These are phyloP conservation scores for Hypoxylon lienhwacheense DNA, from an alignment of 495 filamentous ascomycete genomes.

Conservation along the genomic window DNA sequence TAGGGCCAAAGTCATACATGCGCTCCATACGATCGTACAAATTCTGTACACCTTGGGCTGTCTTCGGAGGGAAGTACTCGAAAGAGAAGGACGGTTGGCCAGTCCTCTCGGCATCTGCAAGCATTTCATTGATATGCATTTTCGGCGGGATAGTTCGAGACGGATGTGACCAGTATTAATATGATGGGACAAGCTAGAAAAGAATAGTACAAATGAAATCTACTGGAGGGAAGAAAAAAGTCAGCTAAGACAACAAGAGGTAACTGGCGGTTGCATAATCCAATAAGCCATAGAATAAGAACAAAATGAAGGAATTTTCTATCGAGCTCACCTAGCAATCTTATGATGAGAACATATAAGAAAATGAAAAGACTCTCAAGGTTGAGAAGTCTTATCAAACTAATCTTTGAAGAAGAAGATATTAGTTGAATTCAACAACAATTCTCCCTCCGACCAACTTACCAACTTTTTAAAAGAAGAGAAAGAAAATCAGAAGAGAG, in stretches of 20 bases:
- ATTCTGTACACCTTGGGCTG: slow-evolving; percentile 97
- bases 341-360: slow-evolving; percentile 10
- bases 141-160: slow-evolving; percentile 27
- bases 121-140: slow-evolving; percentile 89
- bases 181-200: not conserved
- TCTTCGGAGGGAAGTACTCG: slow-evolving; percentile 99
- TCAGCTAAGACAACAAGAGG: not conserved
- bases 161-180: not conserved
- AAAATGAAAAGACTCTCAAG: slow-evolving; percentile 7
- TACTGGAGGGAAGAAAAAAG: slow-evolving; percentile 2
- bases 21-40: slow-evolving; percentile 99
- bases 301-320: slow-evolving; percentile 1
- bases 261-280: not conserved
- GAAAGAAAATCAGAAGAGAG: not conserved
- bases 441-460: slow-evolving; percentile 9
- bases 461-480: not conserved
- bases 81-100: slow-evolving; percentile 90
- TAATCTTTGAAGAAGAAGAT: not conserved
- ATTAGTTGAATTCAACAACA: slow-evolving; percentile 7
- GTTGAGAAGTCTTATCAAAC: slow-evolving; percentile 7
- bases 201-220: slow-evolving; percentile 18
- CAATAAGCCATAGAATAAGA: not conserved
- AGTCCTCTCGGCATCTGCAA: slow-evolving; percentile 75
- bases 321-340: slow-evolving; percentile 28
- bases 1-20: slow-evolving; percentile 91